These are phyloP conservation scores for Lumnitzera racemosa DNA, from an alignment of 345 rosid species.

Conservation along the genomic window DNA sequence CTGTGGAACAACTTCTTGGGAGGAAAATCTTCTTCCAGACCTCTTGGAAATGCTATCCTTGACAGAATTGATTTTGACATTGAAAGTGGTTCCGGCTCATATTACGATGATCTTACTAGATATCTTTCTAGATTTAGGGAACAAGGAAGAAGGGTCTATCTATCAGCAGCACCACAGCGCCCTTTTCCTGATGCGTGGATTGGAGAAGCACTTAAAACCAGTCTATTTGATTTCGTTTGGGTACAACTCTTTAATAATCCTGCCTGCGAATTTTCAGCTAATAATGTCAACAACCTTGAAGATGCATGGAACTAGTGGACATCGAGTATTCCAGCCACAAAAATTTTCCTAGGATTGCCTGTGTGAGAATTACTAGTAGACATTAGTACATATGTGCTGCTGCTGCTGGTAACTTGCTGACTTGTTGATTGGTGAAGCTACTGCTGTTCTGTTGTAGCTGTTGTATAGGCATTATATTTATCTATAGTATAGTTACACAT, in stretches of 20 bases:
- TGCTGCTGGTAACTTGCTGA: too few relatives aligned
- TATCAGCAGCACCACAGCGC: constrained; percentile 53
- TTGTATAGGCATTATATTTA: too few relatives aligned
- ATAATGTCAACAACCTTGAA: constrained; percentile 21
- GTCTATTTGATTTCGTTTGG: constrained; percentile 27
- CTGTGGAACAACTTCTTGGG: constrained; percentile 10
- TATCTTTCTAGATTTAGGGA: too few relatives aligned
- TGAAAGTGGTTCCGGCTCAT: constrained; percentile 28
- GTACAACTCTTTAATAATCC: constrained; percentile 48
- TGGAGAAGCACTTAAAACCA: constrained; percentile 35
- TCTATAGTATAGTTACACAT: too few relatives aligned
- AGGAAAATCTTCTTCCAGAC: constrained; percentile 15
- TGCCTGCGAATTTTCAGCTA: constrained; percentile 29
- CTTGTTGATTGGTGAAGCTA: too few relatives aligned
- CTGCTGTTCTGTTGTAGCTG: too few relatives aligned
- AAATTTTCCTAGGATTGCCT: constrained; percentile 24
- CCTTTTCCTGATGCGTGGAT: constrained; percentile 40
- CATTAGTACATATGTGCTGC: too few relatives aligned
- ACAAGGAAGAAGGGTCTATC: constrained; percentile 23
- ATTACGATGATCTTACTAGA: constrained; percentile 33
- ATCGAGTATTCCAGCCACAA: constrained; percentile 17
- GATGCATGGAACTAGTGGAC: constrained; percentile 43
- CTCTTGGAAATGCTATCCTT: constrained; percentile 38
- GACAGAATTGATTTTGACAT: constrained; percentile 49
- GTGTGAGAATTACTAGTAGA: too few relatives aligned